phyloP scores from a whole-genome alignment of 2,329 filamentous ascomycete genomes.

The Alternaria hordeiaustralica region DNA sequence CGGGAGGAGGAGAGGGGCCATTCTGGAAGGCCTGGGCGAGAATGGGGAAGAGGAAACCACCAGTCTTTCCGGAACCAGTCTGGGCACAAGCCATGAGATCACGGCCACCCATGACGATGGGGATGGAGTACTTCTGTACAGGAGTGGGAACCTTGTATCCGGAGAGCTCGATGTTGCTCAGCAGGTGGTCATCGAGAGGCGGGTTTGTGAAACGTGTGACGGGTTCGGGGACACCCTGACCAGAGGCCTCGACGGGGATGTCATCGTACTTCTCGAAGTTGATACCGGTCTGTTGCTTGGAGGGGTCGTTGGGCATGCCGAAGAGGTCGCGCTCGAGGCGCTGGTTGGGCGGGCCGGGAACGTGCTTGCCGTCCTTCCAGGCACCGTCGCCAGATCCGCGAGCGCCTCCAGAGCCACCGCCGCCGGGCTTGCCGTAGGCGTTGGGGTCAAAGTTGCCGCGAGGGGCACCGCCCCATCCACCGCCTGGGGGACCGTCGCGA shows the following conservation, averaged over 20 bases:
- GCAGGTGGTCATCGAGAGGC: constrained; percentile 90
- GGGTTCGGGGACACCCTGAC: constrained; percentile 89
- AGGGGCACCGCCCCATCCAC: constrained; percentile 49
- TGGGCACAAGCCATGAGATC: constrained; percentile 99
- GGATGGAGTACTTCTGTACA: constrained; percentile 99
- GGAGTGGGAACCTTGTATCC: constrained; percentile 96
- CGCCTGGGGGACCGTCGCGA: constrained; percentile 37
- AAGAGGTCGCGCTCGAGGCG: constrained; percentile 96
- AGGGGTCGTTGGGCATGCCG: constrained; percentile 85
- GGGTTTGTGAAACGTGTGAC: constrained; percentile 91
- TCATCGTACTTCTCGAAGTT: constrained; percentile 99
- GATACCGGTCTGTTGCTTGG: constrained; percentile 97
- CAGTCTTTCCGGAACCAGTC: constrained; percentile 99
- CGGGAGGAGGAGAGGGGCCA: constrained; percentile 76
- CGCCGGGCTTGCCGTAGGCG: constrained; percentile 64
- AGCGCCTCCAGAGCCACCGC: constrained; percentile 60
- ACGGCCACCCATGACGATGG: constrained; percentile 96
- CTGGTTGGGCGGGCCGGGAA: constrained; percentile 85
- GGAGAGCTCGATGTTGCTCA: constrained; percentile 91
- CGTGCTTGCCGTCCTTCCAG: constrained; percentile 97
- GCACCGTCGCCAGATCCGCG: constrained; percentile 92
- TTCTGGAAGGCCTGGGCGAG: constrained; percentile 95
- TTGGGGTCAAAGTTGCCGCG: constrained; percentile 66
- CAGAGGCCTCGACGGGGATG: constrained; percentile 97
- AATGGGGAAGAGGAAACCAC: constrained; percentile 99